Conservation (phyloP, 208 protist species). For the Angomonas ambiguus region DNA sequence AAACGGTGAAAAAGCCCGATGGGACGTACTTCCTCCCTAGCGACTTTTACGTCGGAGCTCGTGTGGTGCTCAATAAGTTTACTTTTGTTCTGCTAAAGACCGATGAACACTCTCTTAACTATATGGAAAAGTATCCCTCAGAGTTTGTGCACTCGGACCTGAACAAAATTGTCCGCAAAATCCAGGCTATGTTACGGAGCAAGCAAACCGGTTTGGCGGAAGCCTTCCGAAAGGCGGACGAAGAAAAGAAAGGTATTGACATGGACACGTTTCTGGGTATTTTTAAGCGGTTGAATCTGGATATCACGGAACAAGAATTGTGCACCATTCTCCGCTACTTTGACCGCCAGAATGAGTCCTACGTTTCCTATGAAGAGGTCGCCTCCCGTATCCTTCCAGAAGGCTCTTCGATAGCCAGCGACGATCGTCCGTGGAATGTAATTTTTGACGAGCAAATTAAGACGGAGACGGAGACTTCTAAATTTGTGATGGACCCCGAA, state of each 20-base stretch:
- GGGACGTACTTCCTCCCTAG: conserved; percentile 56
- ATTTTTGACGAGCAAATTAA: conserved; percentile 72
- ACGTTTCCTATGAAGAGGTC: conserved; percentile 89
- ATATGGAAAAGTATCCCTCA: conserved; percentile 89
- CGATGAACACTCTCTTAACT: conserved; percentile 85
- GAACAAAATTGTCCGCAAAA: conserved; percentile 80
- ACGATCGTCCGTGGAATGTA: conserved; percentile 64
- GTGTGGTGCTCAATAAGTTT: conserved; percentile 68
- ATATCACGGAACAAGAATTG: conserved; percentile 89
- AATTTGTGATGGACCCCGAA: conserved; percentile 60
- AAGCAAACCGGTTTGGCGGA: conserved; percentile 73
- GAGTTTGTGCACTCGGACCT: conserved; percentile 87
- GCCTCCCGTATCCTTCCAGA: conserved; percentile 71
- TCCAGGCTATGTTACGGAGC: conserved; percentile 84
- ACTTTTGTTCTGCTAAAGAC: conserved; percentile 82
- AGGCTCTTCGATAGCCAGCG: conserved; percentile 45
- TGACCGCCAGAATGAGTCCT: conserved; percentile 87
- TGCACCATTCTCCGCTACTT: conserved; percentile 90
- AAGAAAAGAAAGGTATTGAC: conserved; percentile 51
- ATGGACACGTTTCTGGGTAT: conserved; percentile 79
- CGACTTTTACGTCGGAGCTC: conserved; percentile 89
- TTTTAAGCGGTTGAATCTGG: conserved; percentile 56
- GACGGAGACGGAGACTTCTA: conserved; percentile 29
- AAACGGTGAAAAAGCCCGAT: conserved; percentile 57
- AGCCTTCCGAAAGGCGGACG: conserved; percentile 70